phyloP scores from a whole-genome alignment of 495 filamentous ascomycete species.

The Podospora australis region DNA sequence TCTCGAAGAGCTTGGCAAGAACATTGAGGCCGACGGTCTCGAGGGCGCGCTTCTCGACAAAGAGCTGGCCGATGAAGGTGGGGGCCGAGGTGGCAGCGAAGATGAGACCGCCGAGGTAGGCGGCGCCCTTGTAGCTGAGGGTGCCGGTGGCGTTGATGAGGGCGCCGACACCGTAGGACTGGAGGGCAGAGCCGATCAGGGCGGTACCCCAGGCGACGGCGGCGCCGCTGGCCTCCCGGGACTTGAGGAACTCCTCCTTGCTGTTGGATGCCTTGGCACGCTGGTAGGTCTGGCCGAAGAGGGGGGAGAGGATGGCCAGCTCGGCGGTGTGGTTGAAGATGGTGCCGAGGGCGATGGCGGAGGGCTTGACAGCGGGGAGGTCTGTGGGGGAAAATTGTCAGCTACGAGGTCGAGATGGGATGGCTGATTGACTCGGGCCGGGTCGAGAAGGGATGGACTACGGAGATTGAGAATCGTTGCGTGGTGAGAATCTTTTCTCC shows the following conservation, averaged over 20 bases:
- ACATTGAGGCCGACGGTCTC: constrained; percentile 84
- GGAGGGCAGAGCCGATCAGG: constrained; percentile 77
- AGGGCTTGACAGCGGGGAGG: constrained; percentile 93
- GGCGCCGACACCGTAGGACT: constrained; percentile 91
- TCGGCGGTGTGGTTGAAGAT: constrained; percentile 78
- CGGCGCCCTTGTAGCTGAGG: constrained; percentile 91
- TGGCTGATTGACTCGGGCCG: no score
- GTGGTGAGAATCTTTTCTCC: no score
- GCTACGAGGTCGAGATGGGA: background rate
- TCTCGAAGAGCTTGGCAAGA: constrained; percentile 81
- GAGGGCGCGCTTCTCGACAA: constrained; percentile 83
- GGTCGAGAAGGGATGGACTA: no score
- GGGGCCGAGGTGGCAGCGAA: constrained; percentile 89
- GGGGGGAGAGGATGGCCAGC: constrained; percentile 65
- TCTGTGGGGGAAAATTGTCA: constrained; percentile 45
- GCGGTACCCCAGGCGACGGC: constrained; percentile 88
- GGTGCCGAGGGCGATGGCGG: constrained; percentile 92
- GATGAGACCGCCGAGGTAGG: constrained; percentile 84
- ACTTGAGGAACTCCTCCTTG: constrained; percentile 93
- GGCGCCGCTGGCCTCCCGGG: constrained; percentile 82
- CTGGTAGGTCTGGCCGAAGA: constrained; percentile 95
- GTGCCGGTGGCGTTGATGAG: constrained; percentile 94
- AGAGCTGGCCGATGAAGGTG: constrained; percentile 72
- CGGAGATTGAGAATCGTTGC: no score
- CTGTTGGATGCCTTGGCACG: constrained; percentile 84